Evolutionary conservation across 2,329 filamentous ascomycete species (phyloP).

Genomic region (Fusarium austroafricanum): DNA sequence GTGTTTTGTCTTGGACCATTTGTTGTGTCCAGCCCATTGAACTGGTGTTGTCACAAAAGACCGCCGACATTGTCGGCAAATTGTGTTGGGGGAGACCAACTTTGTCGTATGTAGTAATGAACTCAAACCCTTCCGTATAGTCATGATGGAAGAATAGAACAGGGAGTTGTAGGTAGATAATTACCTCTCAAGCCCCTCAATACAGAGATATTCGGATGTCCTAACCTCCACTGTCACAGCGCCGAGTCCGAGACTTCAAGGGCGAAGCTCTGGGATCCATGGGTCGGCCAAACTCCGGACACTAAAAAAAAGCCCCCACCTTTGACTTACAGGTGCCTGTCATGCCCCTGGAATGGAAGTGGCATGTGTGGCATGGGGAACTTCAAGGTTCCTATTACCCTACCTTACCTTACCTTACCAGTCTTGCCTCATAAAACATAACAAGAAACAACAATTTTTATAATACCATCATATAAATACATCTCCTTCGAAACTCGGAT

Average conservation of each 20-base stretch:
- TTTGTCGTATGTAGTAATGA: conserved; percentile 28
- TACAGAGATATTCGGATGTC: not conserved
- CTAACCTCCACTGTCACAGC: not conserved
- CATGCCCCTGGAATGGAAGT: conserved; percentile 18
- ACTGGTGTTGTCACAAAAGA: conserved; percentile 59
- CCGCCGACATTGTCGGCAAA: conserved; percentile 63
- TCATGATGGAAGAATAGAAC: conserved; percentile 25
- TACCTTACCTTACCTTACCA: not conserved
- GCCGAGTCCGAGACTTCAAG: not conserved
- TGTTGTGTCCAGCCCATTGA: conserved; percentile 79
- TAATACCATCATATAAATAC: conserved; percentile 15
- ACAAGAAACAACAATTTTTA: conserved; percentile 25
- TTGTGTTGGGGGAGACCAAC: conserved; percentile 18
- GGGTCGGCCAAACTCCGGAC: conserved; percentile 48
- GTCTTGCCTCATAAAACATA: conserved; percentile 32
- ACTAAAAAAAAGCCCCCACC: conserved; percentile 25
- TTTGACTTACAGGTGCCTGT: conserved; percentile 27
- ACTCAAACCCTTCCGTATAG: conserved; percentile 23
- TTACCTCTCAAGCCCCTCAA: not conserved
- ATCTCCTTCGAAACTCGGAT: conserved; percentile 11
- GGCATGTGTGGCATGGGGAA: conserved; percentile 44
- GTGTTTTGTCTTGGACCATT: conserved; percentile 97
- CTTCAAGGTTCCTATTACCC: conserved; percentile 32
- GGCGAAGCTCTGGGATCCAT: conserved; percentile 14
- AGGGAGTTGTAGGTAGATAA: too few relatives aligned